Conservation (phyloP, 164 flowering plant genomes). For the Aristolochia contorta region DNA sequence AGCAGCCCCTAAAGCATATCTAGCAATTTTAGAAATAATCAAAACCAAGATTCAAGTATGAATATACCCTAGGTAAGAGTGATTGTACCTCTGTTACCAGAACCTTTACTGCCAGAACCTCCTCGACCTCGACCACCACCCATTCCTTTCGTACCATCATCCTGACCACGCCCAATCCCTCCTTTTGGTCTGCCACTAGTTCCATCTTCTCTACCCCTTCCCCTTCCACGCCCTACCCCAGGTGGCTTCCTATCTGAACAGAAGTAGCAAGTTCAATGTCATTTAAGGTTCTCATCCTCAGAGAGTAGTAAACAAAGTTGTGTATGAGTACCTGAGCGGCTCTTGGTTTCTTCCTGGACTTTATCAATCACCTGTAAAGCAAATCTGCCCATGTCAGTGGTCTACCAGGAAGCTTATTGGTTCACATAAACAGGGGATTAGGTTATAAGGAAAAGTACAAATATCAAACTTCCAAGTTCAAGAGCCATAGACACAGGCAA, state of each 20-base stretch:
- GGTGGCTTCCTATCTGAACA: constrained; percentile 68
- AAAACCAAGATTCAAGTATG: no score
- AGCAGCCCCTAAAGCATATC: no score
- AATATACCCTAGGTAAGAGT: background rate
- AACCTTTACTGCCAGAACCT: constrained; percentile 32
- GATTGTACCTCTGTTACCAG: constrained; percentile 28
- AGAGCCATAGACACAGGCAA: no score
- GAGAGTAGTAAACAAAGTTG: background rate
- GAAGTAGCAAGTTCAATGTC: background rate
- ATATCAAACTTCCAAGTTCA: no score
- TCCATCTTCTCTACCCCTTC: constrained; percentile 69
- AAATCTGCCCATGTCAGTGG: background rate
- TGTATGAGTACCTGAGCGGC: constrained; percentile 36
- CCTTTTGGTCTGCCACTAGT: constrained; percentile 36
- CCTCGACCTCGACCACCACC: constrained; percentile 44
- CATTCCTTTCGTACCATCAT: constrained; percentile 40
- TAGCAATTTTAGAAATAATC: background rate
- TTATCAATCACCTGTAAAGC: constrained; percentile 48
- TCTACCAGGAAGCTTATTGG: no score
- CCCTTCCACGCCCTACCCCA: constrained; percentile 73
- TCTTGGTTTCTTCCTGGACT: constrained; percentile 59
- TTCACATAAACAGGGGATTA: no score
- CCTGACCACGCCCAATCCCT: constrained; percentile 47
- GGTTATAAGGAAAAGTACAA: no score
- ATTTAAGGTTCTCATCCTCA: background rate